phyloP scores from a whole-genome alignment of 2,329 filamentous ascomycete species.

The Fusarium miscanthi region DNA sequence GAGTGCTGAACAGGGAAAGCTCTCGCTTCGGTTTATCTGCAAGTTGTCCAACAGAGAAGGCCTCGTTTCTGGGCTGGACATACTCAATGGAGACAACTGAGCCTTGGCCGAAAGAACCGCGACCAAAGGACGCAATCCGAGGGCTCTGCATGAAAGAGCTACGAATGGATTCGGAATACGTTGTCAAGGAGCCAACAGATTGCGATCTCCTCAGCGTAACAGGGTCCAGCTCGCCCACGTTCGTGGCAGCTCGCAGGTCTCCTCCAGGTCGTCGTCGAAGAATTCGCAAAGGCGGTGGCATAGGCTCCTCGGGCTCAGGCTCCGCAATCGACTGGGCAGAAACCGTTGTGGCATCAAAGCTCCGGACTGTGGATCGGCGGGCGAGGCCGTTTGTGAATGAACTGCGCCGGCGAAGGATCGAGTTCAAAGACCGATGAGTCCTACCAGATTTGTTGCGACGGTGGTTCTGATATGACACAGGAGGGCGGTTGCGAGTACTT shows the following conservation, averaged over 20 bases:
- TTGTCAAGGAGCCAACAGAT: constrained; percentile 69
- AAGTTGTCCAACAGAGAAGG: constrained; percentile 69
- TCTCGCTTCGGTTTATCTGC: constrained; percentile 61
- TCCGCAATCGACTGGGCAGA: constrained; percentile 63
- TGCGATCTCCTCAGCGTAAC: constrained; percentile 62
- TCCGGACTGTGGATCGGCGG: constrained; percentile 63
- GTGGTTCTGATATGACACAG: constrained; percentile 52
- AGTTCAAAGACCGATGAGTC: constrained; percentile 62
- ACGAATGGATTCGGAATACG: constrained; percentile 69
- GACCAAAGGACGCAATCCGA: constrained; percentile 43
- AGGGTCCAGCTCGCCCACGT: constrained; percentile 70
- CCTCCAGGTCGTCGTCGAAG: constrained; percentile 80
- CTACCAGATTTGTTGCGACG: constrained; percentile 60
- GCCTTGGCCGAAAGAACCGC: constrained; percentile 35
- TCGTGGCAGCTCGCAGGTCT: constrained; percentile 75
- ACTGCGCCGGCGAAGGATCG: constrained; percentile 65
- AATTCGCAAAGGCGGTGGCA: constrained; percentile 67
- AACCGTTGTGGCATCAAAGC: constrained; percentile 67
- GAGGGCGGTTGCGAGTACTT: constrained; percentile 45
- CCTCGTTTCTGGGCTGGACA: constrained; percentile 51
- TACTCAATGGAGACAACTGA: constrained; percentile 35
- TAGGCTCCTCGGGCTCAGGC: constrained; percentile 52
- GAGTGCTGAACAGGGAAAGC: constrained; percentile 69
- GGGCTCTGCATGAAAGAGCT: constrained; percentile 66
- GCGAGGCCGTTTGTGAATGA: constrained; percentile 69